Conservation (phyloP, 345 rosid genomes). For the Eucalyptus pumila region DNA sequence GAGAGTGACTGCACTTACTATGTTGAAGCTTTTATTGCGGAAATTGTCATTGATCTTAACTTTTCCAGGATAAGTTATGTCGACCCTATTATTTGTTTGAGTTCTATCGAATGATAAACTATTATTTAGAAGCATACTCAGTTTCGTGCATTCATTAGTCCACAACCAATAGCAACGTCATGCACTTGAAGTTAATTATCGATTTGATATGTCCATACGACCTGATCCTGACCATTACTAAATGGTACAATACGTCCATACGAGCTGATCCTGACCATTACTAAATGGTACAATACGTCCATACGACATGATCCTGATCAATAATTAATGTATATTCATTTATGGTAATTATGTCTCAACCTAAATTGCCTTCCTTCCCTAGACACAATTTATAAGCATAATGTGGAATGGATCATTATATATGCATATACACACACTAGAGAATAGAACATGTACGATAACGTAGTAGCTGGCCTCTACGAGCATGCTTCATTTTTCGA, state of each 20-base stretch:
- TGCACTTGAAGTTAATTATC: background rate
- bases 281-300: too few species aligned
- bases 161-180: background rate
- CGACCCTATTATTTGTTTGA: background rate
- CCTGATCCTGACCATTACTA: background rate
- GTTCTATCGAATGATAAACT: background rate
- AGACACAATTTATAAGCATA: background rate
- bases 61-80: background rate
- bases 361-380: background rate
- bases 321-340: background rate
- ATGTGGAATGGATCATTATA: background rate
- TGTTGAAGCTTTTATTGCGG: background rate
- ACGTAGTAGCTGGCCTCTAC: background rate
- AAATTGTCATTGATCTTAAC: background rate
- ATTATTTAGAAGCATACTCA: background rate
- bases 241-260: too few species aligned
- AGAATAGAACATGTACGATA: background rate
- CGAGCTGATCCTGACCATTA: too few species aligned
- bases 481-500: background rate
- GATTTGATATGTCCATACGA: background rate
- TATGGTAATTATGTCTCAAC: background rate
- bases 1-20: background rate
- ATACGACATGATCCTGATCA: too few species aligned
- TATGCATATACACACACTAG: background rate
- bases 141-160: background rate